A percentile compares a stretch with the other conserved stretches of the same genome.
phyloP scores from a whole-genome alignment of 768 basidiomycete genomes.

The Rhodocollybia butyracea region DNA sequence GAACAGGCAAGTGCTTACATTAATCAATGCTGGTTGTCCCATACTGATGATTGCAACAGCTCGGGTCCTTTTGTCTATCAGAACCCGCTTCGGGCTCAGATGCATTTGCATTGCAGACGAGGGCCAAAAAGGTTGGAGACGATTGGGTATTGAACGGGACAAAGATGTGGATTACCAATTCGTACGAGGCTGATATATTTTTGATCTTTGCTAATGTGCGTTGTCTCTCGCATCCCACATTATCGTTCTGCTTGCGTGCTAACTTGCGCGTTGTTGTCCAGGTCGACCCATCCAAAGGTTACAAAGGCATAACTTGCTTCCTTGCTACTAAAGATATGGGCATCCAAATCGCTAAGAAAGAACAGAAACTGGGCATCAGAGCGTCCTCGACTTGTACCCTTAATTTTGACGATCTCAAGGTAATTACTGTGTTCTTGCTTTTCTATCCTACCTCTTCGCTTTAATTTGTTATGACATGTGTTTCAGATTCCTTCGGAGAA shows the following conservation, averaged over 20 bases:
- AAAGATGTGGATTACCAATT: conserved; percentile 99
- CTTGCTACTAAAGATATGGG: conserved; percentile 96
- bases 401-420: conserved; percentile 89
- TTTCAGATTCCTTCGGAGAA: conserved; percentile 65
- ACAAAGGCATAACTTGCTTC: conserved; percentile 99
- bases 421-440: conserved; percentile 25
- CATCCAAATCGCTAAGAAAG: conserved; percentile 96
- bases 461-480: no score
- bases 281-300: conserved; percentile 88
- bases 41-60: conserved; percentile 43
- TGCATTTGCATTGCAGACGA: conserved; percentile 94
- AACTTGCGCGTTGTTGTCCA: conserved; percentile 23
- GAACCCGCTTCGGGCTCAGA: conserved; percentile 94
- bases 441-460: no score
- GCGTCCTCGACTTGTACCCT: conserved; percentile 95
- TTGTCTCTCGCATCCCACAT: conserved; percentile 4
- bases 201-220: conserved; percentile 93
- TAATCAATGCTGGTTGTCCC: neutral
- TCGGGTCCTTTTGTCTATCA: conserved; percentile 94
- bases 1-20: conserved; percentile 51
- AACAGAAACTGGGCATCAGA: conserved; percentile 95
- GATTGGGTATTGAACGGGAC: conserved; percentile 91
- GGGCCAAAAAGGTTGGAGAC: conserved; percentile 83
- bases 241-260: neutral
- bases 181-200: conserved; percentile 85